Evolutionary conservation across 495 filamentous ascomycete species (phyloP).

Genomic region (Aspergillus haitiensis): DNA sequence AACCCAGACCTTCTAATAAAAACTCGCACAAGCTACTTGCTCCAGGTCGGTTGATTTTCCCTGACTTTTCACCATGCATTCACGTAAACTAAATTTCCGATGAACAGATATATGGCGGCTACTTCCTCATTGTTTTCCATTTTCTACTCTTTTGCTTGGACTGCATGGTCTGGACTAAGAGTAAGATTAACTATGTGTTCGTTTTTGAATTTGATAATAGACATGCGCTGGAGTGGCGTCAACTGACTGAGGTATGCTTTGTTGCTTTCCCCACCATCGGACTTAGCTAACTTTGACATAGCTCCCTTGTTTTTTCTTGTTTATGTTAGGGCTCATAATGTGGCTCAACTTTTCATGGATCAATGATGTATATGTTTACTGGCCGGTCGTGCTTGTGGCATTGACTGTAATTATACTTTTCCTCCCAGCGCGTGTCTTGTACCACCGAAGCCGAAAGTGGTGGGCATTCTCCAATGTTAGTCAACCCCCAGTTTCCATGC

Average conservation of each 20-base stretch:
- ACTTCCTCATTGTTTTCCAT: constrained; percentile 73
- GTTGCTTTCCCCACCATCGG: neutral
- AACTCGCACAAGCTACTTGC: constrained; percentile 67
- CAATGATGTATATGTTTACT: constrained; percentile 76
- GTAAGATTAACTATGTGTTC: constrained; percentile 93
- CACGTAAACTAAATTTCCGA: constrained; percentile 17
- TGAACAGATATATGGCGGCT: constrained; percentile 76
- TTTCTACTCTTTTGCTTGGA: constrained; percentile 75
- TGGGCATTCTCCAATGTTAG: constrained; percentile 80
- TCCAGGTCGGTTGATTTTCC: constrained; percentile 55
- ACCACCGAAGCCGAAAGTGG: constrained; percentile 77
- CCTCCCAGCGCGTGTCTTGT: constrained; percentile 70
- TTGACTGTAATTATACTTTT: constrained; percentile 67
- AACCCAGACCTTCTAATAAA: constrained; percentile 46
- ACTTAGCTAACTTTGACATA: constrained; percentile 28
- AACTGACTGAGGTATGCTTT: constrained; percentile 67
- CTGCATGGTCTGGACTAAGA: constrained; percentile 74
- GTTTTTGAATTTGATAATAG: constrained; percentile 94
- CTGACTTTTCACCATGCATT: neutral
- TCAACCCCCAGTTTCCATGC: constrained; percentile 6
- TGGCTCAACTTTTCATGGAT: constrained; percentile 84
- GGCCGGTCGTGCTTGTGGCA: constrained; percentile 77
- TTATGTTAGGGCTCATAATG: constrained; percentile 74
- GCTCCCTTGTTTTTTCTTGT: constrained; percentile 74
- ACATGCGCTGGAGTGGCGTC: constrained; percentile 83